phyloP scores from a whole-genome alignment of 495 filamentous ascomycete species.

The Xylaria sp. region DNA sequence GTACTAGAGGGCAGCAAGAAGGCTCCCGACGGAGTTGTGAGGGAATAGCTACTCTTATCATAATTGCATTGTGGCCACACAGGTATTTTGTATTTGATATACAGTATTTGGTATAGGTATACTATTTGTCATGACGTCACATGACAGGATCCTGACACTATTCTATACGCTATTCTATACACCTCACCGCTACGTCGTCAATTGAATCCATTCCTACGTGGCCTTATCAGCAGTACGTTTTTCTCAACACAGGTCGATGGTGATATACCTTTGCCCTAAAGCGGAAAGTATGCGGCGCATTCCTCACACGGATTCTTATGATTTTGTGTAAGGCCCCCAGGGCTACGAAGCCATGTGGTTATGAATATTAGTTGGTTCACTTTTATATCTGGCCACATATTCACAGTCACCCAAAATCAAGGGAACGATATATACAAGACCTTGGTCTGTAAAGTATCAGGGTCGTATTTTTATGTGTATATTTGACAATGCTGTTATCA shows the following conservation, averaged over 20 bases:
- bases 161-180: background rate
- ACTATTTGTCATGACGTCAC: slow-evolving; percentile 25
- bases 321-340: background rate
- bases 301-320: background rate
- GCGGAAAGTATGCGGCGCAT: background rate
- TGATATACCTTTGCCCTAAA: background rate
- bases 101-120: too few relatives aligned
- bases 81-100: background rate
- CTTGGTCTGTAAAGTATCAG: too few relatives aligned
- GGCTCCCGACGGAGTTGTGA: background rate
- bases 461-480: too few relatives aligned
- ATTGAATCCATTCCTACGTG: background rate
- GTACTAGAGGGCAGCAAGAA: background rate
- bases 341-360: background rate
- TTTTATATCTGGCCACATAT: too few relatives aligned
- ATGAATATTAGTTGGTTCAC: too few relatives aligned
- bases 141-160: background rate
- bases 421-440: too few relatives aligned
- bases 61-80: background rate
- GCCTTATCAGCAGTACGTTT: background rate
- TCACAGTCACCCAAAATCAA: too few relatives aligned
- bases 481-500: too few relatives aligned
- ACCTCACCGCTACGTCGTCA: background rate
- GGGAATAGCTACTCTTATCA: background rate
- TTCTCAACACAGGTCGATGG: background rate